These are phyloP conservation scores for Linaria vulgaris DNA, from an alignment of 257 asterid genomes.

Conservation along the genomic window DNA sequence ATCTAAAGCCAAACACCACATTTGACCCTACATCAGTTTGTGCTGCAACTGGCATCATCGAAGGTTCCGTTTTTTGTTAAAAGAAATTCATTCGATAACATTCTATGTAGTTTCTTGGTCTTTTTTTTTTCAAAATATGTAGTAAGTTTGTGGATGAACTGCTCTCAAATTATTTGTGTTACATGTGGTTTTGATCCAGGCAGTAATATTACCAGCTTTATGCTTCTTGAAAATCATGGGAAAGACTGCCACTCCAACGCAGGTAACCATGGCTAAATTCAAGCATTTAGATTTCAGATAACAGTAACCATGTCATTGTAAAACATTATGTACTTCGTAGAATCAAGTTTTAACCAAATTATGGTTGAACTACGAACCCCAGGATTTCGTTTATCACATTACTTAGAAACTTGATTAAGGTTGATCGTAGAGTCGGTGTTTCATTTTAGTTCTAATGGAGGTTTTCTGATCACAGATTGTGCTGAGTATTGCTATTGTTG, in stretches of 20 bases:
- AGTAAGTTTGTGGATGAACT: background rate
- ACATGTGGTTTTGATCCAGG: conserved; percentile 14
- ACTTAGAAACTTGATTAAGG: too few species aligned
- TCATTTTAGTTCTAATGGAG: too few species aligned
- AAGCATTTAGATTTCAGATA: background rate
- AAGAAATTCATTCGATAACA: background rate
- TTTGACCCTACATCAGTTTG: too few species aligned
- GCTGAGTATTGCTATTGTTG: conserved; percentile 39
- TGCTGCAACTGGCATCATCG: too few species aligned
- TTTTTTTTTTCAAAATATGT: background rate
- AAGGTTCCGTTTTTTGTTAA: background rate
- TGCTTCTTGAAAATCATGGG: conserved; percentile 71
- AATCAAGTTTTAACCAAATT: too few species aligned
- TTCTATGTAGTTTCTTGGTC: background rate
- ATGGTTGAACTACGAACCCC: too few species aligned
- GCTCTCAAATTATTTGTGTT: background rate
- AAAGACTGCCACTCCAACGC: conserved; percentile 52
- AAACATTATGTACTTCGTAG: too few species aligned
- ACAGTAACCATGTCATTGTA: too few species aligned
- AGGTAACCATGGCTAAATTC: conserved; percentile 40
- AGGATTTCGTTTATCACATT: too few species aligned
- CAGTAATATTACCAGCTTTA: conserved; percentile 50
- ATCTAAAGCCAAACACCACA: too few species aligned
- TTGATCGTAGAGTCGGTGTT: too few species aligned
- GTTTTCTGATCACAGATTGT: conserved; percentile 33